These are phyloP conservation scores for Gracilaria vermiculophylla DNA, from an alignment of 23 red algal genomes.

Conservation along the genomic window DNA sequence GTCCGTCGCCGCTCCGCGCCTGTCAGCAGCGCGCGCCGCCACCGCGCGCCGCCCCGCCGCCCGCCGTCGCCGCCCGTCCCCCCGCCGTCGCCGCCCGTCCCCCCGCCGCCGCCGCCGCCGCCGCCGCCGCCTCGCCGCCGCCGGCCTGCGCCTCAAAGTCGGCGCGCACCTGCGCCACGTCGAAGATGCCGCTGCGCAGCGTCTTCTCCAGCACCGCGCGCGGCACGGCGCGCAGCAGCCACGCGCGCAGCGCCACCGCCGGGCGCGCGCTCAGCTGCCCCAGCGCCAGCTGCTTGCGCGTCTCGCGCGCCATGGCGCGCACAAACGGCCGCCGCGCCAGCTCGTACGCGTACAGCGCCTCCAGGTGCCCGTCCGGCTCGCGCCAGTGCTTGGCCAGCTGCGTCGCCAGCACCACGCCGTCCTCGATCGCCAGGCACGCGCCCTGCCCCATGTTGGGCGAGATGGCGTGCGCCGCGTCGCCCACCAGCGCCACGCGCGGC, in stretches of 20 bases:
- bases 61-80: too few relatives aligned
- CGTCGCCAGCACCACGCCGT: slow-evolving; percentile 61
- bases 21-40: not conserved
- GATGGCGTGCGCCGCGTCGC: slow-evolving; percentile 89
- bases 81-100: too few relatives aligned
- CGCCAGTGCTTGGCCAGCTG: slow-evolving; percentile 42
- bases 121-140: too few relatives aligned
- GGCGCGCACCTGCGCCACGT: not conserved
- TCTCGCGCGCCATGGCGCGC: slow-evolving; percentile 1
- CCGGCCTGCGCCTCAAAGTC: too few relatives aligned
- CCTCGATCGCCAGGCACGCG: slow-evolving; percentile 81
- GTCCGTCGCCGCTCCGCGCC: not conserved
- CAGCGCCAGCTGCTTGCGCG: slow-evolving; percentile 29
- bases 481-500: slow-evolving; percentile 62
- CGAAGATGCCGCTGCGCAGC: slow-evolving; percentile 24
- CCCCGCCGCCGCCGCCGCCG: too few relatives aligned
- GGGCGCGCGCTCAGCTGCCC: slow-evolving; percentile 7
- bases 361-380: slow-evolving; percentile 60
- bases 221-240: slow-evolving; percentile 18
- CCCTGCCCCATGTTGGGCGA: slow-evolving; percentile 95
- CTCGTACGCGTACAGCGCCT: slow-evolving; percentile 67
- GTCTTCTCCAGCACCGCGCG: slow-evolving; percentile 22
- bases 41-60: too few relatives aligned
- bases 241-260: slow-evolving; percentile 1
- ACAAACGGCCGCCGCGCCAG: not conserved